These are phyloP conservation scores for Chytridium lagenaria DNA, from an alignment of 371 early-diverging fungal genomes.

Conservation along the genomic window DNA sequence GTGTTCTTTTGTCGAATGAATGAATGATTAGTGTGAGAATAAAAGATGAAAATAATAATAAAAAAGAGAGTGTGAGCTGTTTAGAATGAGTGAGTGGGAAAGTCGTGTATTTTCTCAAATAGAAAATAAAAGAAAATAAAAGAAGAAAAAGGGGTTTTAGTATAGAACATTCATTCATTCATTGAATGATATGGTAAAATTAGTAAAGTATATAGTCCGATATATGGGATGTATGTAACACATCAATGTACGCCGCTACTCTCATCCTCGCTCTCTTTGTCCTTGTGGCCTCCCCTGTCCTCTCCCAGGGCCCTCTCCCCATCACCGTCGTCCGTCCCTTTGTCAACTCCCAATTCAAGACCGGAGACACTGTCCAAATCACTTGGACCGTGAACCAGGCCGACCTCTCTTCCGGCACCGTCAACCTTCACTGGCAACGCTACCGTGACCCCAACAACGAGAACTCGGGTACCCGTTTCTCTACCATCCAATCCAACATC, in stretches of 20 bases:
- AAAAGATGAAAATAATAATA: too few relatives aligned
- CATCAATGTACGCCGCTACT: background rate
- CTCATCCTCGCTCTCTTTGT: background rate
- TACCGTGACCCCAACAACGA: background rate
- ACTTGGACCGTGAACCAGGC: background rate
- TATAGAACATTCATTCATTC: too few relatives aligned
- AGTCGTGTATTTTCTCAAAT: too few relatives aligned
- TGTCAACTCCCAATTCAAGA: background rate
- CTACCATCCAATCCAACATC: background rate
- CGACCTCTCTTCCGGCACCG: background rate
- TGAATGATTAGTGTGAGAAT: too few relatives aligned
- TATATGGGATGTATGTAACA: too few relatives aligned
- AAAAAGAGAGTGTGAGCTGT: too few relatives aligned
- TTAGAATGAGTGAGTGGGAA: too few relatives aligned
- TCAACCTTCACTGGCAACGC: background rate
- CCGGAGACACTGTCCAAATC: background rate
- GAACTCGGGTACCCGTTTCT: background rate
- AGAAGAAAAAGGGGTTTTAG: too few relatives aligned
- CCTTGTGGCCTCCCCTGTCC: background rate
- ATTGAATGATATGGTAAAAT: too few relatives aligned
- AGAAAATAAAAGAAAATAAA: too few relatives aligned
- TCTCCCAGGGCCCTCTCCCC: background rate
- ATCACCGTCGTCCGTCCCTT: background rate
- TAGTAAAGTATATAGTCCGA: too few relatives aligned
- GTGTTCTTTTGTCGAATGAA: too few relatives aligned